phyloP scores from a whole-genome alignment of 2,329 filamentous ascomycete species.

The Fusarium goolgardi region DNA sequence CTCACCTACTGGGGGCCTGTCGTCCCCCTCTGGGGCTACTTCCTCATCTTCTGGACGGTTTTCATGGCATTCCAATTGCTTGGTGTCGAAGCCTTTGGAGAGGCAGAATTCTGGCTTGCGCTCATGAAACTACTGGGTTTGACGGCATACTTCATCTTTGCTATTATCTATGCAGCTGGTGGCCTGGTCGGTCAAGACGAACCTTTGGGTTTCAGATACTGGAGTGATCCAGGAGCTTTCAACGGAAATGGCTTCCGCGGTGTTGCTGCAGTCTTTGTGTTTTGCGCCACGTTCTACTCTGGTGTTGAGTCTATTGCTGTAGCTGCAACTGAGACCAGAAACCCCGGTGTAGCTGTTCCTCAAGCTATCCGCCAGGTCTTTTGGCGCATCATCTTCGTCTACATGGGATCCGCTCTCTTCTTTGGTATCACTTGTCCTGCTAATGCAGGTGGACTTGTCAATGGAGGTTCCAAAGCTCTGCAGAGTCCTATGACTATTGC shows the following conservation, averaged over 20 bases:
- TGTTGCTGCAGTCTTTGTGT: slow-evolving; percentile 74
- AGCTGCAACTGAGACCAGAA: slow-evolving; percentile 70
- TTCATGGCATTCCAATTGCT: slow-evolving; percentile 77
- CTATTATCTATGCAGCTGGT: slow-evolving; percentile 76
- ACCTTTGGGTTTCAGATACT: slow-evolving; percentile 76
- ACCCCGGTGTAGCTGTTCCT: slow-evolving; percentile 66
- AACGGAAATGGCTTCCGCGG: slow-evolving; percentile 73
- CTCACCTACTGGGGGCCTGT: slow-evolving; percentile 73
- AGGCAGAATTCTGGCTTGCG: slow-evolving; percentile 84
- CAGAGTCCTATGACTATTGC: slow-evolving; percentile 80
- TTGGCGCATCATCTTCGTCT: slow-evolving; percentile 71
- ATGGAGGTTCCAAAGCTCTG: slow-evolving; percentile 70
- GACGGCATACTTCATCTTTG: slow-evolving; percentile 78
- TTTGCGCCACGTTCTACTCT: slow-evolving; percentile 76
- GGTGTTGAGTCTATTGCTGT: slow-evolving; percentile 74
- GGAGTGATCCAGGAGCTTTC: slow-evolving; percentile 77
- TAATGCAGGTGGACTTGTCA: slow-evolving; percentile 72
- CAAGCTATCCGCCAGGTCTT: slow-evolving; percentile 70
- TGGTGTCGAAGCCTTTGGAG: slow-evolving; percentile 79
- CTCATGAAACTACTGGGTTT: slow-evolving; percentile 77
- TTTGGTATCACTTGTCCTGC: slow-evolving; percentile 80
- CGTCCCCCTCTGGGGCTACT: slow-evolving; percentile 73
- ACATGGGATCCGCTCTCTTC: slow-evolving; percentile 78
- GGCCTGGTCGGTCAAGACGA: slow-evolving; percentile 70
- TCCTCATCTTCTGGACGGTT: slow-evolving; percentile 79